Evolutionary conservation across 2,329 filamentous ascomycete genomes (phyloP).

Genomic region (Lasiodiplodia hormozganensis): DNA sequence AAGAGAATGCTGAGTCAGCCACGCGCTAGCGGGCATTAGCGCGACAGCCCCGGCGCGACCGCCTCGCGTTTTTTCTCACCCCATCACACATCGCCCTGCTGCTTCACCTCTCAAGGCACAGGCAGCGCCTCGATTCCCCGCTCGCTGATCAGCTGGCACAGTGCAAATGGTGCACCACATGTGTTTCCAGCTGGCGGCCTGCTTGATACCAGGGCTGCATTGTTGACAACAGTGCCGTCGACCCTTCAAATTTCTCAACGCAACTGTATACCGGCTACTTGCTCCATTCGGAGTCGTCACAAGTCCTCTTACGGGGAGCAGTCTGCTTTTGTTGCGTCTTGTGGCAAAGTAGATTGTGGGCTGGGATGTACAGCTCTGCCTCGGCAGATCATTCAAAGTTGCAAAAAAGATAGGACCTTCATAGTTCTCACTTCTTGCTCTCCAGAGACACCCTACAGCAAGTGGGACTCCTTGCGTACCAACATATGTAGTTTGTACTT

Average conservation of each 20-base stretch:
- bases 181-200: background rate
- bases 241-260: background rate
- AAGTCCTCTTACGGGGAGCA: slow-evolving; percentile 56
- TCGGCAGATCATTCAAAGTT: slow-evolving; percentile 49
- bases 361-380: slow-evolving; percentile 42
- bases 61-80: slow-evolving; percentile 8
- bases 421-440: slow-evolving; percentile 62
- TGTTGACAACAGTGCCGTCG: background rate
- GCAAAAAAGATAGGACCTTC: slow-evolving; percentile 59
- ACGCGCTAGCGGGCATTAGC: slow-evolving; percentile 5
- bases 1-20: slow-evolving; percentile 25
- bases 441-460: slow-evolving; percentile 51
- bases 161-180: slow-evolving; percentile 11
- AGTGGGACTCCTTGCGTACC: slow-evolving; percentile 62
- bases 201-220: background rate
- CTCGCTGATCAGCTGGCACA: background rate
- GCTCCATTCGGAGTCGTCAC: slow-evolving; percentile 47
- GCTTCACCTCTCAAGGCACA: background rate
- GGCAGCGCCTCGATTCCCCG: background rate
- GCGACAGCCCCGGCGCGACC: background rate
- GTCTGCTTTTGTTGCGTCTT: slow-evolving; percentile 55
- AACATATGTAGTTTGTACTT: slow-evolving; percentile 46
- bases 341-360: slow-evolving; percentile 53
- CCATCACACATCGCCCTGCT: slow-evolving; percentile 28
- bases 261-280: slow-evolving; percentile 52